Evolutionary conservation across 2,329 filamentous ascomycete genomes (phyloP).

Genomic region (Keithomyces neogunnii): DNA sequence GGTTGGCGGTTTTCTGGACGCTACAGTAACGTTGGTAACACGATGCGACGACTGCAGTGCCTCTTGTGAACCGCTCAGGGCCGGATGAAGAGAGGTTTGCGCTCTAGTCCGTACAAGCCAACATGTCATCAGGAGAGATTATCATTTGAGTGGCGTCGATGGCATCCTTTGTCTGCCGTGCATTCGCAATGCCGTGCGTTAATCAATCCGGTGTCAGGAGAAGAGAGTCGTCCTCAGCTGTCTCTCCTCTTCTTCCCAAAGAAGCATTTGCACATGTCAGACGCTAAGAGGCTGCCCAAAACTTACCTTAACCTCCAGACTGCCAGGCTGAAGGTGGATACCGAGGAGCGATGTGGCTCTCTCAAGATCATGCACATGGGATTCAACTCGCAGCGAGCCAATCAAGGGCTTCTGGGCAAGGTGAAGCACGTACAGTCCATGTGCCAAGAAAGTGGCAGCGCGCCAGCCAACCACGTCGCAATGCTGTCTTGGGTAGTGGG

Average conservation of each 20-base stretch:
- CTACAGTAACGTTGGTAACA: neutral
- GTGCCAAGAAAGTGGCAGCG: neutral
- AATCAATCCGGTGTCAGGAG: neutral
- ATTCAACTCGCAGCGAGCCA: neutral
- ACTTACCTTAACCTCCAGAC: constrained; percentile 7
- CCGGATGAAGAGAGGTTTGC: too few relatives aligned
- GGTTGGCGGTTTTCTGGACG: neutral
- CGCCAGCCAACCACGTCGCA: neutral
- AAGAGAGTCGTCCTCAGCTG: too few relatives aligned
- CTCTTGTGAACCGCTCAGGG: neutral
- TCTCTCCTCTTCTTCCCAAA: too few relatives aligned
- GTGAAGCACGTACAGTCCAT: neutral
- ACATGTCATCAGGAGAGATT: too few relatives aligned
- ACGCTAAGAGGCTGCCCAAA: neutral
- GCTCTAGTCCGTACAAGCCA: too few relatives aligned
- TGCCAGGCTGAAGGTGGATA: constrained; percentile 1
- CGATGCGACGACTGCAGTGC: neutral
- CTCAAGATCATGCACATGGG: neutral
- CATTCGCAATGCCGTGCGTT: too few relatives aligned
- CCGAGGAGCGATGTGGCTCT: neutral
- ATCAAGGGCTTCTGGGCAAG: neutral
- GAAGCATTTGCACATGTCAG: constrained; percentile 3
- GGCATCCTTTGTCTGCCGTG: too few relatives aligned
- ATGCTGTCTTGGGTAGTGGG: too few relatives aligned
- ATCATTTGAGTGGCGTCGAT: neutral